Conservation (phyloP, 2,329 filamentous ascomycete genomes). For the Beauveria bassiana region DNA sequence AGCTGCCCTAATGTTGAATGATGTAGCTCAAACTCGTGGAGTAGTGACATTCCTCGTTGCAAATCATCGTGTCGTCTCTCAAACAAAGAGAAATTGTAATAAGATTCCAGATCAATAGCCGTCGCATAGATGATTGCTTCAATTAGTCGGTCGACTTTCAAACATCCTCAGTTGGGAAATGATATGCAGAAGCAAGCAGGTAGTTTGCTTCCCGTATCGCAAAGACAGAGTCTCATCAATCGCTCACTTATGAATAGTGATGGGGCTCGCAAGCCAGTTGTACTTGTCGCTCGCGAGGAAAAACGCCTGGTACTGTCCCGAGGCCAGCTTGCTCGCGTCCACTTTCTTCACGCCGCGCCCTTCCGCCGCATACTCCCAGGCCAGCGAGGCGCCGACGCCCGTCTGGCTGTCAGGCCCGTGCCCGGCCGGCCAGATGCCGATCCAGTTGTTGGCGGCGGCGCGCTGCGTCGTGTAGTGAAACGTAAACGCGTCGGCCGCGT, state of each 20-base stretch:
- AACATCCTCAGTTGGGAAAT: background rate
- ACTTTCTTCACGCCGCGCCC: background rate
- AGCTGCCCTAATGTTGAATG: slow-evolving; percentile 5
- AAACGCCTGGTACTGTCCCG: slow-evolving; percentile 8
- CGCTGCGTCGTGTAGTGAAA: slow-evolving; percentile 6
- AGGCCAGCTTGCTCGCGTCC: background rate
- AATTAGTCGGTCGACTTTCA: background rate
- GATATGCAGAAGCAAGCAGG: background rate
- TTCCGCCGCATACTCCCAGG: background rate
- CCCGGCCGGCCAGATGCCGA: background rate
- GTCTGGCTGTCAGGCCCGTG: background rate
- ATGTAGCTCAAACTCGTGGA: background rate
- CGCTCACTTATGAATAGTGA: background rate
- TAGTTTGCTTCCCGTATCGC: too few relatives aligned
- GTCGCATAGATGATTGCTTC: background rate
- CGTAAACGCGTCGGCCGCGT: background rate
- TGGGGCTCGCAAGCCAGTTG: slow-evolving; percentile 1
- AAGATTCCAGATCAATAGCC: background rate
- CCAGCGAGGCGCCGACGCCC: background rate
- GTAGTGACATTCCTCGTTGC: background rate
- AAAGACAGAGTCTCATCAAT: too few relatives aligned
- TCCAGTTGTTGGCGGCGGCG: slow-evolving; percentile 3
- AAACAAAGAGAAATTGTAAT: background rate
- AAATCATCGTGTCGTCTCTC: background rate
- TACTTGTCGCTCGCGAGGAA: slow-evolving; percentile 3